Evolutionary conservation across 2,329 filamentous ascomycete species (phyloP).

Genomic region (Neodidymelliopsis sp.): DNA sequence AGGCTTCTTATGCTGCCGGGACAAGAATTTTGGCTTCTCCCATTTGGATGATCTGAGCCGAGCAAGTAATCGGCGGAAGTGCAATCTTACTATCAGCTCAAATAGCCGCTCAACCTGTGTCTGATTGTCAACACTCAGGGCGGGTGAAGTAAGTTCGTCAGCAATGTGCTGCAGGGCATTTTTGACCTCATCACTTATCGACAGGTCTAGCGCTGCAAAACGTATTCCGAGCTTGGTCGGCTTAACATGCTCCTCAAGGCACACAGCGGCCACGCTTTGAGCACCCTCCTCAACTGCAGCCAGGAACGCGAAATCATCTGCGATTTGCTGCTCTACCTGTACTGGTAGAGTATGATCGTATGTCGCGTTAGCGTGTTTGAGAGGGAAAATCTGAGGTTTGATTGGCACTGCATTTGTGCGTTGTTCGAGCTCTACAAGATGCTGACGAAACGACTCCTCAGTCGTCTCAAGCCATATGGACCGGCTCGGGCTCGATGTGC

Average conservation of each 20-base stretch:
- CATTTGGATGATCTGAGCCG: conserved; percentile 12
- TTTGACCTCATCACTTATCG: conserved; percentile 1
- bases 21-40: conserved; percentile 15
- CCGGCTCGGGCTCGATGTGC: neutral
- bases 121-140: neutral
- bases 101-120: neutral
- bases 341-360: neutral
- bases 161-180: neutral
- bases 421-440: conserved; percentile 13
- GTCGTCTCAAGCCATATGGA: conserved; percentile 7
- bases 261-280: conserved; percentile 15
- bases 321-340: conserved; percentile 10
- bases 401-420: conserved; percentile 16
- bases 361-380: neutral
- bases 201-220: conserved; percentile 11
- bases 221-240: conserved; percentile 1
- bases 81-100: conserved; percentile 2
- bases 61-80: conserved; percentile 13
- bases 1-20: conserved; percentile 14
- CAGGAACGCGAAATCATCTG: conserved; percentile 13
- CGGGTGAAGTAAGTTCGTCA: neutral
- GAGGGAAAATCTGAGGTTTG: conserved; percentile 2
- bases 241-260: conserved; percentile 9
- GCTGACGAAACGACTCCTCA: conserved; percentile 8
- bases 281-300: conserved; percentile 16